phyloP scores from a whole-genome alignment of 1,139 yeast genomes.

The Eremothecium cymbalariae region DNA sequence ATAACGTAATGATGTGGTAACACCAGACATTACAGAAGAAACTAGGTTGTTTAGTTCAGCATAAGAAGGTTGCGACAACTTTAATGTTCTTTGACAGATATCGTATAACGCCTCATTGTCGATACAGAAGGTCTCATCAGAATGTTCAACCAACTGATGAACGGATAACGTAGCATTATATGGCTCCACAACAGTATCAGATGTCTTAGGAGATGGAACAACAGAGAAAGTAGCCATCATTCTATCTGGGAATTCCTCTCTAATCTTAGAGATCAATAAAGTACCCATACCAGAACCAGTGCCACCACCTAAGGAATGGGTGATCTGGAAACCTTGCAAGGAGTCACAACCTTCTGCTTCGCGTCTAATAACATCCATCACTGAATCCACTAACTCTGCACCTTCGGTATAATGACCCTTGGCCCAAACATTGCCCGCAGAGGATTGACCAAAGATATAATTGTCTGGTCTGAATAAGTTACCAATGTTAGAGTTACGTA shows the following conservation, averaged over 20 bases:
- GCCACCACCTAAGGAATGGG: conserved; percentile 94
- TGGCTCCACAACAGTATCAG: conserved; percentile 91
- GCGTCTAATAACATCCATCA: conserved; percentile 80
- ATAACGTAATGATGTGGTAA: conserved; percentile 75
- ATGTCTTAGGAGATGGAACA: conserved; percentile 82
- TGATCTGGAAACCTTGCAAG: conserved; percentile 87
- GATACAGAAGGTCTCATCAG: conserved; percentile 90
- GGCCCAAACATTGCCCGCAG: conserved; percentile 96
- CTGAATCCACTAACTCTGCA: conserved; percentile 85
- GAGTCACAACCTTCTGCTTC: conserved; percentile 92
- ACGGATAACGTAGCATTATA: conserved; percentile 89
- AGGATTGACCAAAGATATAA: conserved; percentile 78
- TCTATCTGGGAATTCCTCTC: conserved; percentile 88
- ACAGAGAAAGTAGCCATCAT: conserved; percentile 95
- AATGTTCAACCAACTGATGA: conserved; percentile 81
- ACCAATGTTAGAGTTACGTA: conserved; percentile 69
- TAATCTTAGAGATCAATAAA: conserved; percentile 63
- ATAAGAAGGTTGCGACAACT: conserved; percentile 70
- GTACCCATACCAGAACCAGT: conserved; percentile 97
- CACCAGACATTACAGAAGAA: conserved; percentile 89
- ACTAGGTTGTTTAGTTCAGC: conserved; percentile 72
- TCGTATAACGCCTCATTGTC: conserved; percentile 90
- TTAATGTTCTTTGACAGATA: conserved; percentile 78
- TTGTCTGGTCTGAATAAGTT: conserved; percentile 86
- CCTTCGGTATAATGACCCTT: conserved; percentile 96